Evolutionary conservation across 1,284 basidiomycete genomes (phyloP).

Genomic region (Inonotus obliquus): DNA sequence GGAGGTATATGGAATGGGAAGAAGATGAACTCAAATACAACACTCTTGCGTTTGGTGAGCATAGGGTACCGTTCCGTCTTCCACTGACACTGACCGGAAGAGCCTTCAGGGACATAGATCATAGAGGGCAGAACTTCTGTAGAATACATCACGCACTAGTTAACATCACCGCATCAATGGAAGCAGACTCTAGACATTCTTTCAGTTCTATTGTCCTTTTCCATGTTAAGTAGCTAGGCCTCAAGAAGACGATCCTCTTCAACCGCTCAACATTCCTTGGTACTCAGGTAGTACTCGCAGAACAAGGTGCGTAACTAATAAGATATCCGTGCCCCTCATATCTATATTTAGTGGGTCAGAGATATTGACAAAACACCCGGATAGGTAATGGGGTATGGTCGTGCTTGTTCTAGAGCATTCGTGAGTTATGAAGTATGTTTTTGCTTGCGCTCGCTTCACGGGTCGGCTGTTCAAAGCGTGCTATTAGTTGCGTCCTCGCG

Average conservation of each 20-base stretch:
- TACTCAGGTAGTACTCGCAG: not conserved
- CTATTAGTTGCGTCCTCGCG: not conserved
- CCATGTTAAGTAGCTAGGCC: not conserved
- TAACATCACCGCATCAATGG: not conserved
- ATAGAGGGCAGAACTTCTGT: not conserved
- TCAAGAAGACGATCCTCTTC: not conserved
- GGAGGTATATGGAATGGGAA: slow-evolving; percentile 54
- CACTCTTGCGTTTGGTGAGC: not conserved
- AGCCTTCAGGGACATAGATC: not conserved
- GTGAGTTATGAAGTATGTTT: not conserved
- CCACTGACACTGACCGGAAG: not conserved
- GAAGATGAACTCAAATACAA: not conserved
- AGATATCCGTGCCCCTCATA: not conserved
- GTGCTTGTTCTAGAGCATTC: not conserved
- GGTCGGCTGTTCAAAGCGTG: not conserved
- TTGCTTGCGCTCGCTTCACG: not conserved
- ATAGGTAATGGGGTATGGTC: not conserved
- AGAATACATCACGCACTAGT: not conserved
- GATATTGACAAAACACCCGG: not conserved
- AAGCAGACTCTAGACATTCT: not conserved
- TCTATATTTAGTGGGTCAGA: not conserved
- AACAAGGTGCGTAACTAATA: not conserved
- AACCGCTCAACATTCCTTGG: not conserved
- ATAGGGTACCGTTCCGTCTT: not conserved
- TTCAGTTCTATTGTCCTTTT: not conserved